A percentile compares a stretch with the other conserved stretches of the same genome.
Conservation (phyloP, 176 grass and related monocot genomes). For the Rhynchospora pubera region DNA sequence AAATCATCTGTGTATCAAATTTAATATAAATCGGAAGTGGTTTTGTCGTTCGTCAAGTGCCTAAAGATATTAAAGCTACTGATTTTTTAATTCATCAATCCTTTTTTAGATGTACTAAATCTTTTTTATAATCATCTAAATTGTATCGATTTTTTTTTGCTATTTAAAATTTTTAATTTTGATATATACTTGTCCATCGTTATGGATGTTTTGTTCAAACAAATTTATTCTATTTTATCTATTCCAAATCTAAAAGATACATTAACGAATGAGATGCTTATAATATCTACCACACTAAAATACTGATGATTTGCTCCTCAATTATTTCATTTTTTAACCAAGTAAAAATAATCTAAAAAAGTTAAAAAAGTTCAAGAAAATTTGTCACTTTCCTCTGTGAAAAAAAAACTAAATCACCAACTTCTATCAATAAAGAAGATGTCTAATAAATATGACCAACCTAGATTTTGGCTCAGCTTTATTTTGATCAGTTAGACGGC, state of each 20-base stretch:
- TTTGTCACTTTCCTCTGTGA: background rate
- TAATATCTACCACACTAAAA: no score
- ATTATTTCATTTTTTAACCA: background rate
- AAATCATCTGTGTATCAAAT: no score
- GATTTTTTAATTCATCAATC: background rate
- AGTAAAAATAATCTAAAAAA: background rate
- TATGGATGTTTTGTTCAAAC: background rate
- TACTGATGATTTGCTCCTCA: background rate
- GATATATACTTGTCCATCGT: background rate
- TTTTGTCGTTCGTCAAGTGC: no score
- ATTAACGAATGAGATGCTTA: background rate
- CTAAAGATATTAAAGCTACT: background rate
- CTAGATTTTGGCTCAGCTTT: no score
- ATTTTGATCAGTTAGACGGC: no score
- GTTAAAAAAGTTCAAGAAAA: background rate
- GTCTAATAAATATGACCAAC: background rate
- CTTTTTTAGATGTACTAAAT: no score
- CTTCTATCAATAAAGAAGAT: background rate
- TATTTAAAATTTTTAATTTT: background rate
- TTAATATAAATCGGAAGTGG: no score
- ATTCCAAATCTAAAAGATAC: background rate
- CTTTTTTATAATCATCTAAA: background rate
- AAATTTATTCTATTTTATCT: background rate
- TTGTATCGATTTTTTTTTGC: background rate
- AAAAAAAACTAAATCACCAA: background rate